Evolutionary conservation across 148 eudicot species (phyloP), one percentile per base, ranked within the genome.

Genomic region (Beta vulgaris): DNA sequence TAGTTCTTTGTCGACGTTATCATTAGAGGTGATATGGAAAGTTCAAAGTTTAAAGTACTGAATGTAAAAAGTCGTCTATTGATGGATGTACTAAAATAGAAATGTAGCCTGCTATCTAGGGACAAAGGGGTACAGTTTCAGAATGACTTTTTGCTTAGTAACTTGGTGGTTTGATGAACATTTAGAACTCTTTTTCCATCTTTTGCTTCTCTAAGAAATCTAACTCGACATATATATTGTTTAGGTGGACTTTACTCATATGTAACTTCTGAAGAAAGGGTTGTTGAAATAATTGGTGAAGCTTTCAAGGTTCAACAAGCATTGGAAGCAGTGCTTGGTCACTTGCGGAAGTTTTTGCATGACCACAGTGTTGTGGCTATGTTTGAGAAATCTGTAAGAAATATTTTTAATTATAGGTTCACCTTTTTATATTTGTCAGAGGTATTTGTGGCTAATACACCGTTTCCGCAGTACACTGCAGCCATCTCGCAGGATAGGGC

Each of bases 201-300:
- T 44, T 73, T 53, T 78, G 9, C 65, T 57, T 65, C 25, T 43
- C 26, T 32, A 57, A 49, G 23, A 71, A 54, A 26, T 73, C 34
- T 46, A 51, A 66, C n/a, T n/a, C 43, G 46, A 46, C 5, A 23
- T 23, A 37, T 60, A 36, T 67, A 21, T 70, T 36, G 43, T 76
- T 59, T 39, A 95, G 98, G 89, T 74, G 96, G 88, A 77, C 74
- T 84, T 43, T 91, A 91, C 53, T 74, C 79, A 25, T 90, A 88
- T 85, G 96, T 85, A 25, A 82, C 79, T 70, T 68, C 96, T 78
- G 98, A 92, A 19, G 93, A 92, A 81, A 89, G 93, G 78, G 76
- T 92, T 84, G 93, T 89, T 70, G 98, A 95, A 82, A 59, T 95
- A 78, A 93, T 88, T 72, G 98, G 96, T 72, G 98, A 94, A 80